phyloP scores from a whole-genome alignment of 73 alveolate genomes.

The Stentor roeselii region DNA sequence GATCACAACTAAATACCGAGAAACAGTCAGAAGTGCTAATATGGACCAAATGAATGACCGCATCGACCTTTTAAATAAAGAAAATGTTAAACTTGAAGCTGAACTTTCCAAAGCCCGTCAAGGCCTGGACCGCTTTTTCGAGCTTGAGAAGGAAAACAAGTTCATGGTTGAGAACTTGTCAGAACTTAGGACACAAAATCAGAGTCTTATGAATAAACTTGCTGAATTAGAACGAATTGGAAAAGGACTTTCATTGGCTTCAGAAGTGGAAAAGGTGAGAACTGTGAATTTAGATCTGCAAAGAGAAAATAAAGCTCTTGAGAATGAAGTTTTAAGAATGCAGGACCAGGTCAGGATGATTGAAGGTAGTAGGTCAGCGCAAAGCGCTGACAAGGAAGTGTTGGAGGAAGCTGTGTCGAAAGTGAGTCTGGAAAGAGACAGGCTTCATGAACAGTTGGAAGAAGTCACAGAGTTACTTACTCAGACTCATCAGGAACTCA shows the following conservation, averaged over 20 bases:
- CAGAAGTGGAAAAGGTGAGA: conserved; percentile 16
- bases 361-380: conserved; percentile 27
- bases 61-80: conserved; percentile 36
- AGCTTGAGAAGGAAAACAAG: conserved; percentile 32
- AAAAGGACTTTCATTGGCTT: conserved; percentile 14
- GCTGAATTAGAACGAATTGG: conserved; percentile 29
- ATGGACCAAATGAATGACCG: conserved; percentile 29
- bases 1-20: conserved; percentile 24
- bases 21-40: conserved; percentile 3
- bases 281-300: conserved; percentile 14
- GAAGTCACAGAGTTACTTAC: conserved; percentile 26
- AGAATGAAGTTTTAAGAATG: conserved; percentile 24
- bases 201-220: conserved; percentile 20
- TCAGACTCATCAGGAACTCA: conserved; percentile 23
- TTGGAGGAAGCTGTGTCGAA: conserved; percentile 33
- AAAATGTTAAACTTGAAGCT: conserved; percentile 34
- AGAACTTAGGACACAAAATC: conserved; percentile 39
- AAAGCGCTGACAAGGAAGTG: conserved; percentile 42
- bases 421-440: neutral
- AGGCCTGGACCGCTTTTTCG: conserved; percentile 20
- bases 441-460: conserved; percentile 32
- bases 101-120: conserved; percentile 34
- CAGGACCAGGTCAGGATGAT: conserved; percentile 26
- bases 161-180: conserved; percentile 24
- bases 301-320: conserved; percentile 3